phyloP scores from a whole-genome alignment of 2,329 filamentous ascomycete species.

The Hymenoscyphus infarciens region DNA sequence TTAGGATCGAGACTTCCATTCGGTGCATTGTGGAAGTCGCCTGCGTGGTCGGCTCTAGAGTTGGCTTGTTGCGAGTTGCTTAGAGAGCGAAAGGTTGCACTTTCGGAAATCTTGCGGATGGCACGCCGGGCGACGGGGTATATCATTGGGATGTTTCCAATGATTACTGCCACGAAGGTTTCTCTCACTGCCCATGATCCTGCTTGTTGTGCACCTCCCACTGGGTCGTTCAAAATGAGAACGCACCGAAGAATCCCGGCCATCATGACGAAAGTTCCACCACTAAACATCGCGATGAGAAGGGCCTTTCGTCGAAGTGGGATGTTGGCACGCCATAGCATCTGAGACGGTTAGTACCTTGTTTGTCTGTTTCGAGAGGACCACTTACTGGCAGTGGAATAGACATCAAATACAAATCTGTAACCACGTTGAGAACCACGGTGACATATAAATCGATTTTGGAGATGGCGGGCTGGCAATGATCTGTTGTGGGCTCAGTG shows the following conservation, averaged over 20 bases:
- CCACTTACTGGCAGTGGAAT: slow-evolving; percentile 51
- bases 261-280: slow-evolving; percentile 52
- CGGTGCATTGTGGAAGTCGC: not conserved
- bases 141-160: slow-evolving; percentile 38
- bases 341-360: slow-evolving; percentile 38
- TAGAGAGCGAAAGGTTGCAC: not conserved
- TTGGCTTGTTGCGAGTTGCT: not conserved
- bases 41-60: not conserved
- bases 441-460: slow-evolving; percentile 49
- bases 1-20: not conserved
- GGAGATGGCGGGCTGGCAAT: slow-evolving; percentile 51
- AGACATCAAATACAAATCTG: slow-evolving; percentile 55
- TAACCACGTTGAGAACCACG: slow-evolving; percentile 49
- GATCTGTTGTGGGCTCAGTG: slow-evolving; percentile 32
- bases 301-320: slow-evolving; percentile 47
- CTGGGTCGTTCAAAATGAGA: slow-evolving; percentile 42
- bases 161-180: slow-evolving; percentile 39
- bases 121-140: slow-evolving; percentile 21
- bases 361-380: slow-evolving; percentile 5
- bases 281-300: slow-evolving; percentile 51
- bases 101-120: not conserved
- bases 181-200: slow-evolving; percentile 40
- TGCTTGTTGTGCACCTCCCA: slow-evolving; percentile 37
- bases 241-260: slow-evolving; percentile 52
- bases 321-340: slow-evolving; percentile 51